Conservation (phyloP, 2,329 filamentous ascomycete species). For the Fusarium sp. region DNA sequence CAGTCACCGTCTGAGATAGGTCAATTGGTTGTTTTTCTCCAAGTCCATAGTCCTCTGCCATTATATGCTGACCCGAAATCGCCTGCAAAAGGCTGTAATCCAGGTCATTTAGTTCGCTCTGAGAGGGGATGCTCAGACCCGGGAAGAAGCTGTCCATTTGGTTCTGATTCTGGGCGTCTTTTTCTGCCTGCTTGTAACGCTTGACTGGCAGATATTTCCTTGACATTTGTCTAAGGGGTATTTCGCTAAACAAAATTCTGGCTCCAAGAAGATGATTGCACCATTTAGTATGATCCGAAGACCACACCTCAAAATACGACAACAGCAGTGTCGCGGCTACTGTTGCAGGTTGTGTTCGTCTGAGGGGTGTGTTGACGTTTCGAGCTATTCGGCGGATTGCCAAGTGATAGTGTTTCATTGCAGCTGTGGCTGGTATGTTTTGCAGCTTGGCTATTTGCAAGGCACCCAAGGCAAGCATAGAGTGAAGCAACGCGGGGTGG, state of each 20-base stretch:
- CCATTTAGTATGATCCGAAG: conserved; percentile 95
- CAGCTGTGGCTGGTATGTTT: conserved; percentile 77
- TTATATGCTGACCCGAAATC: conserved; percentile 54
- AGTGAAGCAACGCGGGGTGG: conserved; percentile 88
- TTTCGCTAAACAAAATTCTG: conserved; percentile 82
- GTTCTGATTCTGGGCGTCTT: conserved; percentile 52
- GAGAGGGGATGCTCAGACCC: conserved; percentile 28
- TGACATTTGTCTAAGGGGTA: conserved; percentile 80
- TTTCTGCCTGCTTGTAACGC: conserved; percentile 49
- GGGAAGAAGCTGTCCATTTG: conserved; percentile 44
- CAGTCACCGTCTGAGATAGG: conserved; percentile 49
- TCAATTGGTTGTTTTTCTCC: conserved; percentile 44
- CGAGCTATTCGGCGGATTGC: conserved; percentile 81
- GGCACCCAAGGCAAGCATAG: conserved; percentile 87
- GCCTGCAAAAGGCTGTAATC: conserved; percentile 55
- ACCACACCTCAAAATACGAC: conserved; percentile 94
- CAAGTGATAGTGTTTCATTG: conserved; percentile 91
- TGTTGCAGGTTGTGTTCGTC: conserved; percentile 80
- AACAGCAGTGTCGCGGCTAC: conserved; percentile 89
- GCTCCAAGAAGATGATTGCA: conserved; percentile 90
- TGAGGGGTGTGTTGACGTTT: conserved; percentile 75
- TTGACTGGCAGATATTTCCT: conserved; percentile 74
- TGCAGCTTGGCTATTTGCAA: conserved; percentile 89
- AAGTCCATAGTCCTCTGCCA: conserved; percentile 53
- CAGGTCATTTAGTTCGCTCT: conserved; percentile 50